A percentile compares a stretch with the other conserved stretches of the same genome.
Evolutionary conservation across 257 asterid species (phyloP).

Genomic region (Solanum virginianum): DNA sequence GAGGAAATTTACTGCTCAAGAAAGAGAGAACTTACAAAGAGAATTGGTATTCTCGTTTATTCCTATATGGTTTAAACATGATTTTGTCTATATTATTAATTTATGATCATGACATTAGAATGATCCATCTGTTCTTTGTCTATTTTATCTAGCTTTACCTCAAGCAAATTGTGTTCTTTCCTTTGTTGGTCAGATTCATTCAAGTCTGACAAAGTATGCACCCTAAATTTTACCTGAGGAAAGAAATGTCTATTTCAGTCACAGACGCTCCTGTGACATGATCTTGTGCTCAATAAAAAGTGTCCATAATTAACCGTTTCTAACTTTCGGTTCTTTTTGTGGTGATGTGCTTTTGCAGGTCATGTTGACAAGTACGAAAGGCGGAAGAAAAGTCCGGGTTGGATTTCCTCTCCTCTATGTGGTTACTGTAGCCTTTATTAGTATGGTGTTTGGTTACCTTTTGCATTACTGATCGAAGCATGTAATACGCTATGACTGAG

Average conservation of each 20-base stretch:
- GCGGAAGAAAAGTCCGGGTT: slow-evolving; percentile 26
- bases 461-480: slow-evolving; percentile 7
- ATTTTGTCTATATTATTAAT: background rate
- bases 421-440: slow-evolving; percentile 54
- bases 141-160: background rate
- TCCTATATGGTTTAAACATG: background rate
- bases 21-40: slow-evolving; percentile 30
- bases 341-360: slow-evolving; percentile 25
- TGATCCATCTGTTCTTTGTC: background rate
- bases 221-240: background rate
- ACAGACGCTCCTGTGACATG: background rate
- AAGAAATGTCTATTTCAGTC: background rate
- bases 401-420: slow-evolving; percentile 71
- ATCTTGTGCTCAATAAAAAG: background rate
- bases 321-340: background rate
- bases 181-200: background rate
- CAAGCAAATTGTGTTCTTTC: background rate
- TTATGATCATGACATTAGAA: background rate
- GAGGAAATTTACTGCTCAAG: slow-evolving; percentile 21
- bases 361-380: slow-evolving; percentile 20
- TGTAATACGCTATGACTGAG: background rate
- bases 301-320: background rate
- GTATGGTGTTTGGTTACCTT: slow-evolving; percentile 39
- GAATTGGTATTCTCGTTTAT: slow-evolving; percentile 38
- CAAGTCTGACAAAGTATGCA: background rate